phyloP scores from a whole-genome alignment of 352 stramenopile species.

The Pilasporangium apinafurcum region DNA sequence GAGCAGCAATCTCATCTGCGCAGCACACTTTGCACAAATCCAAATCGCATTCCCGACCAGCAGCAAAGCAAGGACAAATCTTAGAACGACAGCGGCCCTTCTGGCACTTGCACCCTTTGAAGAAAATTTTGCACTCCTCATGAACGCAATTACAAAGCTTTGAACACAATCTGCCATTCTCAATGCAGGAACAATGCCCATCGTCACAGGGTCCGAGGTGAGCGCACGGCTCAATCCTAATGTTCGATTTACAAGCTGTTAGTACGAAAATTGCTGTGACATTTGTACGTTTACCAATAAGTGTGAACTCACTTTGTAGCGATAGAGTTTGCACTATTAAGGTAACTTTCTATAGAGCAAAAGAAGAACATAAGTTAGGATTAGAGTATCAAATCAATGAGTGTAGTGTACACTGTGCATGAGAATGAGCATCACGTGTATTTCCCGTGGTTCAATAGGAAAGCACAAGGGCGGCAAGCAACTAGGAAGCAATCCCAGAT shows the following conservation, averaged over 20 bases:
- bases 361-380: background rate
- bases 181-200: conserved; percentile 82
- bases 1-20: conserved; percentile 31
- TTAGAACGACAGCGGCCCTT: conserved; percentile 78
- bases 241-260: too few relatives aligned
- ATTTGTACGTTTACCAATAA: background rate
- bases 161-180: conserved; percentile 87
- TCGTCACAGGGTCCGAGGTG: conserved; percentile 83
- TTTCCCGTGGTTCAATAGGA: conserved; percentile 24
- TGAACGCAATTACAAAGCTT: conserved; percentile 87
- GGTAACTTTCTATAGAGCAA: conserved; percentile 21
- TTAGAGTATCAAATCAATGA: conserved; percentile 1
- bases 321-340: conserved; percentile 35
- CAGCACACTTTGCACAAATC: conserved; percentile 87
- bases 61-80: conserved; percentile 87
- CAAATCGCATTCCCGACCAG: conserved; percentile 90
- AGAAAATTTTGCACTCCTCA: conserved; percentile 83
- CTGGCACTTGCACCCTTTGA: conserved; percentile 83
- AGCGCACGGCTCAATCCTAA: conserved; percentile 81
- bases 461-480: conserved; percentile 5
- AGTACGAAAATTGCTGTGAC: background rate
- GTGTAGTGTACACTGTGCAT: conserved; percentile 2
- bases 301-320: conserved; percentile 42
- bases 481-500: background rate
- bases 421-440: conserved; percentile 9